phyloP scores from a whole-genome alignment of 2,329 filamentous ascomycete genomes.

The Exophiala lecanii-corni region DNA sequence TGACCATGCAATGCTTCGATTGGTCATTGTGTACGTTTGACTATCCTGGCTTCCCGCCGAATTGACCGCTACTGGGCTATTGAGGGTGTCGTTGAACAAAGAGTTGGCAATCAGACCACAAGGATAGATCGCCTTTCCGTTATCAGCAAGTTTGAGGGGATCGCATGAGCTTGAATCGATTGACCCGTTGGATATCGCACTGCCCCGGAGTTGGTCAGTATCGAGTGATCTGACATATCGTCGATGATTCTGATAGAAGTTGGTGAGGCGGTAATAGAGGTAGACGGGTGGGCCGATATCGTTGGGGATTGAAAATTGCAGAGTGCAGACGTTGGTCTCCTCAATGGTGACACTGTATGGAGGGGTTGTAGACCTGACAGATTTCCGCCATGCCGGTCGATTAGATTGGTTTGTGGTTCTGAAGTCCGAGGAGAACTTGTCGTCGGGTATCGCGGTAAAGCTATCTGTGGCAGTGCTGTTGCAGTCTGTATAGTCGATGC shows the following conservation, averaged over 20 bases:
- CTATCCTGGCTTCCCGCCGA: slow-evolving; percentile 33
- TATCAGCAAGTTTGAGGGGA: slow-evolving; percentile 56
- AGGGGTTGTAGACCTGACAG: slow-evolving; percentile 23
- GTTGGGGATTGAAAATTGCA: slow-evolving; percentile 76
- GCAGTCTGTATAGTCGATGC: slow-evolving; percentile 87
- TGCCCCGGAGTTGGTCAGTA: slow-evolving; percentile 74
- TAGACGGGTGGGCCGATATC: slow-evolving; percentile 75
- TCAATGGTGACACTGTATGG: slow-evolving; percentile 25
- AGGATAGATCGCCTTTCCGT: slow-evolving; percentile 76
- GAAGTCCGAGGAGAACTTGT: slow-evolving; percentile 66
- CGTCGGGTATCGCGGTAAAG: slow-evolving; percentile 51
- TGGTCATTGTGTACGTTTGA: slow-evolving; percentile 68
- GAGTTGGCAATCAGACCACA: slow-evolving; percentile 97
- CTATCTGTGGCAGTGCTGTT: slow-evolving; percentile 47
- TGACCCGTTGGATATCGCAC: slow-evolving; percentile 53
- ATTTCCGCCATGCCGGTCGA: slow-evolving; percentile 31
- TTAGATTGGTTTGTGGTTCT: slow-evolving; percentile 48
- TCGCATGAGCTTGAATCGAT: slow-evolving; percentile 70
- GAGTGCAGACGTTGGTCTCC: slow-evolving; percentile 56
- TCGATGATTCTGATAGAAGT: slow-evolving; percentile 98
- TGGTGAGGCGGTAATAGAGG: slow-evolving; percentile 91
- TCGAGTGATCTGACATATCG: slow-evolving; percentile 91
- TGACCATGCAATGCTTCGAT: slow-evolving; percentile 76
- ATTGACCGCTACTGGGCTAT: slow-evolving; percentile 59
- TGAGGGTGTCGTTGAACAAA: slow-evolving; percentile 90